Evolutionary conservation across 768 basidiomycete species (phyloP).

Genomic region (Calvatia gigantea): DNA sequence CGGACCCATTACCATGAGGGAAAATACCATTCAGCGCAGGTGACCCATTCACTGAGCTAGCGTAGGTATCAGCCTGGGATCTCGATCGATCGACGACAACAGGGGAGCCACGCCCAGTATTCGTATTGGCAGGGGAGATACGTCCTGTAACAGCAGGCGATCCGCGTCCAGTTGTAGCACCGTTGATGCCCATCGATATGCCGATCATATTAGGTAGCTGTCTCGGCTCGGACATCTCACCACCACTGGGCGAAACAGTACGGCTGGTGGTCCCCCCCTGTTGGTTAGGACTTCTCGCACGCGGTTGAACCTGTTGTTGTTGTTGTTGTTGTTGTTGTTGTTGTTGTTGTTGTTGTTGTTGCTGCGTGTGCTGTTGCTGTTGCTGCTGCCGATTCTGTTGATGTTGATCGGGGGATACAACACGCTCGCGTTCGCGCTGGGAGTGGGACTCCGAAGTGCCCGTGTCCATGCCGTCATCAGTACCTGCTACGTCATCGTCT

Average conservation of each 20-base stretch:
- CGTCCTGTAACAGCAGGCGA: conserved; percentile 33
- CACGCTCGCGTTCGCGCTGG: conserved; percentile 38
- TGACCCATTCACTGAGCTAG: conserved; percentile 39
- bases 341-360: too few species aligned
- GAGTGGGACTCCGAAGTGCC: conserved; percentile 41
- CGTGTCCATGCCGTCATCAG: conserved; percentile 59
- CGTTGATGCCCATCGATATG: conserved; percentile 51
- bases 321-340: conserved; percentile 30
- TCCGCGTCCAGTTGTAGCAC: conserved; percentile 29
- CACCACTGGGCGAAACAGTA: conserved; percentile 8
- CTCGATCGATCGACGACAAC: conserved; percentile 31
- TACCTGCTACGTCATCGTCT: conserved; percentile 36
- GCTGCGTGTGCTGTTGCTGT: too few species aligned
- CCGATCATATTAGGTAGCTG: conserved; percentile 51
- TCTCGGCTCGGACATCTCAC: conserved; percentile 5
- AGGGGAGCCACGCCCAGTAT: conserved; percentile 34
- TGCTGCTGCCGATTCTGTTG: conserved; percentile 24
- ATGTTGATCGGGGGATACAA: conserved; percentile 53
- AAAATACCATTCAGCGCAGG: conserved; percentile 48
- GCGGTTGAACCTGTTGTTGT: conserved; percentile 9
- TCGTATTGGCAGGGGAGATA: conserved; percentile 28
- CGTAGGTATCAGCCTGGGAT: conserved; percentile 34
- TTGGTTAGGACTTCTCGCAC: conserved; percentile 13
- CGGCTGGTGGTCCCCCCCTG: conserved; percentile 22
- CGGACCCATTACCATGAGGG: conserved; percentile 47